Conservation (phyloP, 768 basidiomycete genomes). For the Tricholoma terreum region DNA sequence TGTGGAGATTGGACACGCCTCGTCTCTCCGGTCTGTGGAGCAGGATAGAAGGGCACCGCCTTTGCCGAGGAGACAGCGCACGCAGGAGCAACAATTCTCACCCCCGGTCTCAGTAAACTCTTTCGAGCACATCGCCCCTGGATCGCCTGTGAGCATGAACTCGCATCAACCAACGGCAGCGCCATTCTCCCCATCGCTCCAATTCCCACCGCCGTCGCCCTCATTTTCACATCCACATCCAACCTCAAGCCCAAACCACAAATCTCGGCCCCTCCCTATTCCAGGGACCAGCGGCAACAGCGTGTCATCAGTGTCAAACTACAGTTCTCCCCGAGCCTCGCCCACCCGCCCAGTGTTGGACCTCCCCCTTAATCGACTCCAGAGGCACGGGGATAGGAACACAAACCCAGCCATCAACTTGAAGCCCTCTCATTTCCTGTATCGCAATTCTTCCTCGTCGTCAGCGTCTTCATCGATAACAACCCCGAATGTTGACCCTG, state of each 20-base stretch:
- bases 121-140: conserved; percentile 44
- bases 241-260: too few relatives aligned
- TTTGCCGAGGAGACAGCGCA: conserved; percentile 28
- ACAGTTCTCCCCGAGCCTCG: too few relatives aligned
- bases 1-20: too few relatives aligned
- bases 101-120: conserved; percentile 43
- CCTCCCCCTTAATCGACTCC: background rate
- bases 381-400: conserved; percentile 17
- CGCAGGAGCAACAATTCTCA: conserved; percentile 27
- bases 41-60: conserved; percentile 15
- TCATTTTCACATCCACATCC: too few relatives aligned
- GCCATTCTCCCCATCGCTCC: too few relatives aligned
- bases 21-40: background rate
- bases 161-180: too few relatives aligned
- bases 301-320: too few relatives aligned
- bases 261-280: too few relatives aligned
- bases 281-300: too few relatives aligned
- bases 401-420: conserved; percentile 54
- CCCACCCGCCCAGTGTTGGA: background rate
- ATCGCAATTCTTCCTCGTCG: background rate
- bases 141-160: too few relatives aligned
- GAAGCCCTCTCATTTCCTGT: conserved; percentile 23
- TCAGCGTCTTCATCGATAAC: conserved; percentile 6
- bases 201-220: too few relatives aligned
- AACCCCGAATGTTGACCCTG: background rate